Conservation (phyloP, 2,329 filamentous ascomycete genomes). For the Ceratocystis cacaofunesta region DNA sequence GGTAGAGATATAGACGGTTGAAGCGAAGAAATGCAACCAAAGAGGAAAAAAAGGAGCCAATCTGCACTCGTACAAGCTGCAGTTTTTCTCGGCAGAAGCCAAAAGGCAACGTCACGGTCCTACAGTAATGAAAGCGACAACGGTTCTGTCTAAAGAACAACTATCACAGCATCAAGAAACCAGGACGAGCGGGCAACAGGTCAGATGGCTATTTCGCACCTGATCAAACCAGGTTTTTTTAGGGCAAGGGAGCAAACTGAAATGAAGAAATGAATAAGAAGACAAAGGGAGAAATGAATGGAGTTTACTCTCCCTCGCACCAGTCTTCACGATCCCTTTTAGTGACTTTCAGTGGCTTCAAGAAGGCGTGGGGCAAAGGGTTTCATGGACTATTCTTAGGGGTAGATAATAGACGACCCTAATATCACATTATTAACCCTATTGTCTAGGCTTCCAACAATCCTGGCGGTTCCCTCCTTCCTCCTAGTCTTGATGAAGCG, state of each 20-base stretch:
- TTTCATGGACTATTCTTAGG: constrained; percentile 4
- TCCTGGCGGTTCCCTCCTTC: not conserved
- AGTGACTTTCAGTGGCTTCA: not conserved
- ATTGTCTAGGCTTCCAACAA: not conserved
- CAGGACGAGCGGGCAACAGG: not conserved
- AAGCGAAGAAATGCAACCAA: not conserved
- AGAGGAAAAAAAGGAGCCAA: not conserved
- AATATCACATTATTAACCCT: not conserved
- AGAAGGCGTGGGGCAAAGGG: not conserved
- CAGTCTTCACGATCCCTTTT: constrained; percentile 1
- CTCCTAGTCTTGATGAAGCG: not conserved
- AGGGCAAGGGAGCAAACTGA: not conserved
- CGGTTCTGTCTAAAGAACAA: constrained; percentile 1
- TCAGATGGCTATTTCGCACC: not conserved
- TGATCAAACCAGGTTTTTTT: not conserved
- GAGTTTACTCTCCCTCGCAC: not conserved
- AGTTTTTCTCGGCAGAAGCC: not conserved
- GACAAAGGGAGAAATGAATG: not conserved
- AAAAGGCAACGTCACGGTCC: not conserved
- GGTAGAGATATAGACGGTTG: not conserved
- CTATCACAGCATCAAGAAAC: not conserved
- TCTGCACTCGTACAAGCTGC: not conserved
- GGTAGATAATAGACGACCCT: not conserved
- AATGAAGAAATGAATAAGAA: not conserved
- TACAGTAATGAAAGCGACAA: not conserved